phyloP scores from a whole-genome alignment of 768 basidiomycete genomes.

The Boletus sp. region DNA sequence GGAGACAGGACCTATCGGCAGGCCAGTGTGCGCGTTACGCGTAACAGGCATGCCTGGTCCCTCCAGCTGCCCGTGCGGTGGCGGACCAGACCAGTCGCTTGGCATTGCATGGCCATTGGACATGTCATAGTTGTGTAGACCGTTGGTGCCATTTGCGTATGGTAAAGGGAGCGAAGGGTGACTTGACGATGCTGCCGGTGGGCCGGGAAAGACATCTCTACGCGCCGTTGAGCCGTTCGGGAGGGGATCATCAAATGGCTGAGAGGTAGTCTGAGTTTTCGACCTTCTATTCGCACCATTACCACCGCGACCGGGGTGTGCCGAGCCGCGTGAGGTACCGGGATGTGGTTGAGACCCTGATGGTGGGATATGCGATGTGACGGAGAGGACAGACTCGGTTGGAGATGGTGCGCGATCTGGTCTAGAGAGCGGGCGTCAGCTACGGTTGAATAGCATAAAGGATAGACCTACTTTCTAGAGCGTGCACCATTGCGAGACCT shows the following conservation, averaged over 20 bases:
- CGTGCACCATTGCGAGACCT: conserved; percentile 53
- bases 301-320: conserved; percentile 31
- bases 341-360: conserved; percentile 31
- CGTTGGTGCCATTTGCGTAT: conserved; percentile 36
- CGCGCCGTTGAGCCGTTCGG: conserved; percentile 37
- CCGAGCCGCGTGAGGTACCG: conserved; percentile 26
- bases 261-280: conserved; percentile 34
- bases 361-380: conserved; percentile 58
- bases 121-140: conserved; percentile 40
- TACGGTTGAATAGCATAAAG: background rate
- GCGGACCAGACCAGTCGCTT: conserved; percentile 49
- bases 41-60: conserved; percentile 78
- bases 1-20: conserved; percentile 24
- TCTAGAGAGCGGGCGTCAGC: conserved; percentile 33
- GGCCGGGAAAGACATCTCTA: conserved; percentile 45
- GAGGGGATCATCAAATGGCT: conserved; percentile 41
- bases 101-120: conserved; percentile 33
- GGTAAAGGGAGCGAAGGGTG: conserved; percentile 56
- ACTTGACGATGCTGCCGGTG: conserved; percentile 44
- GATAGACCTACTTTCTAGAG: conserved; percentile 53
- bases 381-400: conserved; percentile 68
- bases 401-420: conserved; percentile 66
- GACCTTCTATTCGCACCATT: conserved; percentile 43
- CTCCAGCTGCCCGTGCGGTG: conserved; percentile 55
- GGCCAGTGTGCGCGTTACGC: conserved; percentile 33